Base-by-base conservation (phyloP, 2,329 filamentous ascomycete species). In the Penicillium occitanis region DNA sequence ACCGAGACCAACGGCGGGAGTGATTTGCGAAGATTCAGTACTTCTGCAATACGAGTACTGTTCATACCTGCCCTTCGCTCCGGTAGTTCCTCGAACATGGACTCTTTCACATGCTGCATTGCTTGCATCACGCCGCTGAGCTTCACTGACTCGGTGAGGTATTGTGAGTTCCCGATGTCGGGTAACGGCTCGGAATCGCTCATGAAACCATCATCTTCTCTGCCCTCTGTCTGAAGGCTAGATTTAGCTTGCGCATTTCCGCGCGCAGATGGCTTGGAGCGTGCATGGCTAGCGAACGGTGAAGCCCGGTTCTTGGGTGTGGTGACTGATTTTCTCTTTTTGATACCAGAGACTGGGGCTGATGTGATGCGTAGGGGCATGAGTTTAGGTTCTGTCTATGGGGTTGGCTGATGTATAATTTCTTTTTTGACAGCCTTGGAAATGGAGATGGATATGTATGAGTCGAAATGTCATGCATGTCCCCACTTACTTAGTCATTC, bases 1-100 rank as follows among this genome's bases (percentile, higher is more conserved):
- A 87, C 76, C 0, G 85, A 87, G 11, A 87, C 85, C 33, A 88
- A 80, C 0, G 85, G 84, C 13, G 87, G 86, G 55, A 89, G 72
- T 50, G 77, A 80, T 59, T 76, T 79, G 13, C 86, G 81, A 67
- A 84, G 82, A 62, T 87, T 87, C 61, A 89, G 75, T 1, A 88
- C 82, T 68, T 87, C 83, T 4, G 86, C 82, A 55, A 88, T 88
- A 10, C 85, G 81, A 8, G 82, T 84, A 67, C 85, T 87, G 71
- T 86, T 87, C 86, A 90, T 88, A 3, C 87, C 87, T 0, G 85
- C 81, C 10, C 81, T 79, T 22, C 77, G 77, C 2, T 62, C 63
- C 0, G 87, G 87, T 19, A 89, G 77, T 11, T 83, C 77, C 61
- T 82, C 82, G 70, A 88, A 89, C 79, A 86, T 86, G 35, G 76